Base-by-base conservation (phyloP, 1,284 basidiomycete species). In the Cutaneotrichosporon curvatum region DNA sequence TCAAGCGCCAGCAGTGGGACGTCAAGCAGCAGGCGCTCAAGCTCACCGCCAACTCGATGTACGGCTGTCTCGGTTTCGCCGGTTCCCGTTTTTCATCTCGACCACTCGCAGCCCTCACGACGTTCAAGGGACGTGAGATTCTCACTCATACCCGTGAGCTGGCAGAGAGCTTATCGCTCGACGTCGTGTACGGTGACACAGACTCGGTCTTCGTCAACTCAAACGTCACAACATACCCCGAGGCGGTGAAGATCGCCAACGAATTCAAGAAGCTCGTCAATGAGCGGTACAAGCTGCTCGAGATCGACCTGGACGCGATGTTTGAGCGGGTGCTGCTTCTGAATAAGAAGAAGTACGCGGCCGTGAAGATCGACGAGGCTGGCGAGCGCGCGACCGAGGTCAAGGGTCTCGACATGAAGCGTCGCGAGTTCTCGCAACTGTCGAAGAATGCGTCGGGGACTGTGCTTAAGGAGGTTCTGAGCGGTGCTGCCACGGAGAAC, bases 311-410 rank as follows among this genome's bases (percentile, higher is more conserved):
- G 25, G 95, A 99, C 61, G 84, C 86, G 7, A 81, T 96, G 21
- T 99, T 98, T 74, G 82, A 94, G 64, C 82, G 95, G 2, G 79
- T 99, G 54, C 73, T 99, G 1, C 78, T 99, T 16, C 74, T 99
- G 43, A 94, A 98, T 65, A 99, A 98, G 81, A 99, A 98, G 76
- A 98, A 98, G 73, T 99, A 99, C 60, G 95, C 95, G 0, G 95
- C 95, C 0, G 78, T 96, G 65, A 95, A 96, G 72, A 82, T 94
- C 33, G 87, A 88, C 60, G 85, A 89, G 56, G 80, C 79, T 14
- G 78, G 78, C 1, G 77, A 80, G 47, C 85, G 84, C 8, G 81
- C 79, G 7, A 85, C 81, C 1, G 95, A 99, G 67, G 78, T 98
- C 70, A 99, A 98, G 68, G 95, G 95, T 73, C 75, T 99, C 28